Percentiles rank a stretch among this genome's conserved stretches.
Conservation (phyloP, 768 basidiomycete species). For the Lenzites betulinus region DNA sequence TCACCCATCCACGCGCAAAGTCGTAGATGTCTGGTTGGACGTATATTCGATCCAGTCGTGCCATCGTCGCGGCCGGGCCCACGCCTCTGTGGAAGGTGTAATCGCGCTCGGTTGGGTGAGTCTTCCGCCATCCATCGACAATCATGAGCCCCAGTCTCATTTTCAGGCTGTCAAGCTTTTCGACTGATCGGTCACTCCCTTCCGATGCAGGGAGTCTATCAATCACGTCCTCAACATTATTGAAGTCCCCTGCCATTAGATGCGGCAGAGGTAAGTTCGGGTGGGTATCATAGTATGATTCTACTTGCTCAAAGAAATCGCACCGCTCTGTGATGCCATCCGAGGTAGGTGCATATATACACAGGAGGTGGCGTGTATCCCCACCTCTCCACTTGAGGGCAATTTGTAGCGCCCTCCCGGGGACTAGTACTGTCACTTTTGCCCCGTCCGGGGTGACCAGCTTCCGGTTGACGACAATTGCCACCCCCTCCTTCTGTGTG, state of each 20-base stretch:
- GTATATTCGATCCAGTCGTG: too few species aligned
- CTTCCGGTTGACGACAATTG: constrained; percentile 2
- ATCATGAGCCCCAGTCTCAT: too few species aligned
- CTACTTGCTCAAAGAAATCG: neutral
- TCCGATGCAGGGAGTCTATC: neutral
- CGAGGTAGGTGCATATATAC: neutral
- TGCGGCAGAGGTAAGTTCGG: neutral
- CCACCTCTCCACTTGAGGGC: neutral
- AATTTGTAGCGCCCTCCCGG: neutral
- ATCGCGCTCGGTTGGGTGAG: too few species aligned
- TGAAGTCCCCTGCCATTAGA: neutral
- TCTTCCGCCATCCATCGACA: too few species aligned
- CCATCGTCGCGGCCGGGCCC: too few species aligned
- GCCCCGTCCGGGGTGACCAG: neutral
- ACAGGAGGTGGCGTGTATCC: neutral
- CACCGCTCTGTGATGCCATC: neutral
- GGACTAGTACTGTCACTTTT: neutral
- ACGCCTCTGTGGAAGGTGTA: too few species aligned
- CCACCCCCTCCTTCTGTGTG: neutral
- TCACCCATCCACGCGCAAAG: too few species aligned
- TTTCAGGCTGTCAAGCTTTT: too few species aligned
- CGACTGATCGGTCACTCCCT: too few species aligned
- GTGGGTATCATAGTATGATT: neutral
- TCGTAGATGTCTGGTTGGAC: too few species aligned
- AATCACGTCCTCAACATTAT: neutral